These are phyloP conservation scores for Fusarium nurragi DNA, from an alignment of 2,329 filamentous ascomycete species.

Conservation along the genomic window DNA sequence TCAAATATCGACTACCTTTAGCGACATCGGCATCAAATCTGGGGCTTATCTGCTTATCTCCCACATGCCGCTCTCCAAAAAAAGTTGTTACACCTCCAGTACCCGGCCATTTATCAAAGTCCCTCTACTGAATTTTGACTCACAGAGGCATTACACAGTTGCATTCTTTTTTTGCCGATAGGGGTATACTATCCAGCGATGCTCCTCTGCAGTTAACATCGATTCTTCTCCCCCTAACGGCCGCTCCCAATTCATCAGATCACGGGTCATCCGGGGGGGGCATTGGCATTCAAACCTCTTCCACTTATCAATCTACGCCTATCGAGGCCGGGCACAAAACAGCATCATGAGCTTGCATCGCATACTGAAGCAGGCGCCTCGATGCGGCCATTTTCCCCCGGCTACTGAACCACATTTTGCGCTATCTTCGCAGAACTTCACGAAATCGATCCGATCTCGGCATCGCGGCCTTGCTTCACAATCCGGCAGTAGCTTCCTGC, in stretches of 20 bases:
- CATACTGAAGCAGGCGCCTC: conserved; percentile 53
- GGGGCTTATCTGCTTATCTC: conserved; percentile 44
- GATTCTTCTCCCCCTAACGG: conserved; percentile 22
- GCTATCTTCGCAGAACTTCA: not conserved
- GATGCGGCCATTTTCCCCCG: conserved; percentile 39
- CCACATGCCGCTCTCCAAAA: conserved; percentile 14
- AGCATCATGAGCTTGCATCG: conserved; percentile 53
- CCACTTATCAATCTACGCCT: not conserved
- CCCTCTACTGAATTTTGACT: conserved; percentile 30
- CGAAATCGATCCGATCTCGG: conserved; percentile 17
- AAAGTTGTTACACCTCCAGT: conserved; percentile 30
- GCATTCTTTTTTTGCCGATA: not conserved
- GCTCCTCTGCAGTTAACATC: conserved; percentile 40
- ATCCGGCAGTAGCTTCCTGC: conserved; percentile 7
- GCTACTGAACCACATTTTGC: conserved; percentile 8
- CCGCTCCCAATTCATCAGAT: conserved; percentile 29
- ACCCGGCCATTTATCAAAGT: conserved; percentile 25
- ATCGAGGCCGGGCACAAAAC: conserved; percentile 7
- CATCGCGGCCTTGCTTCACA: conserved; percentile 28
- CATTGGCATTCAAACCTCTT: conserved; percentile 15
- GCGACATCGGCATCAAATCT: conserved; percentile 38
- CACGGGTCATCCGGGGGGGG: conserved; percentile 36
- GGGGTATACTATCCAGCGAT: conserved; percentile 21
- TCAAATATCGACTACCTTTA: conserved; percentile 4
- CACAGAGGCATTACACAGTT: conserved; percentile 6